Evolutionary conservation across 176 grass and related monocot genomes (phyloP).

Genomic region (Tillandsia fasciculata): DNA sequence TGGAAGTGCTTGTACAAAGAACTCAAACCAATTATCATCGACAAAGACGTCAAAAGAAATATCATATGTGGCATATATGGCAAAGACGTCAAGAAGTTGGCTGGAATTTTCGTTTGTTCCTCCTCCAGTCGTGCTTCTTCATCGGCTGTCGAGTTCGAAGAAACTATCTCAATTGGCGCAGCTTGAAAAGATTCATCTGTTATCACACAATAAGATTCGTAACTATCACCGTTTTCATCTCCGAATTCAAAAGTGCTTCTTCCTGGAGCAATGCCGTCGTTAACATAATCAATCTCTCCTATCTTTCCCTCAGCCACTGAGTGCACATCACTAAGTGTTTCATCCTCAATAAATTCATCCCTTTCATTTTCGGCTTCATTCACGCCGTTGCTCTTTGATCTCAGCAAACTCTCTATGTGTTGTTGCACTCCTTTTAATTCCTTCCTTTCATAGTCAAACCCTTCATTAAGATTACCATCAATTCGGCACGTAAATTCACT

Average conservation of each 20-base stretch:
- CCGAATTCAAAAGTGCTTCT: neutral
- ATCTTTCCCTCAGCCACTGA: neutral
- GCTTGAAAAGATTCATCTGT: neutral
- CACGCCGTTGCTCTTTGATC: neutral
- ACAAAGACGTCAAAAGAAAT: conserved; percentile 20
- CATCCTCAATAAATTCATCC: neutral
- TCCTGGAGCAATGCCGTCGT: neutral
- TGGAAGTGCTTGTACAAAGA: conserved; percentile 22
- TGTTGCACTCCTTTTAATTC: neutral
- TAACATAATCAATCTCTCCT: neutral
- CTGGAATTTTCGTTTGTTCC: neutral
- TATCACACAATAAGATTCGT: too few species aligned
- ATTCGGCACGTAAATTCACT: conserved; percentile 3
- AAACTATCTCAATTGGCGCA: neutral
- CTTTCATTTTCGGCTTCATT: neutral
- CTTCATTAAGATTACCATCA: neutral
- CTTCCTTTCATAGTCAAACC: neutral
- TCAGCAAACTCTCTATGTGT: too few species aligned
- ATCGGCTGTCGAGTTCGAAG: neutral
- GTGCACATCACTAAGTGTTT: neutral
- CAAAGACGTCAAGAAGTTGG: neutral
- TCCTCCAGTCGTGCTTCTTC: neutral
- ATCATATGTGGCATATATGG: conserved; percentile 18
- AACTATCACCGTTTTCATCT: neutral
- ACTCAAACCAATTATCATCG: conserved; percentile 16